Conservation (phyloP, 805 yeast genomes). For the Lachancea dasiensis region DNA sequence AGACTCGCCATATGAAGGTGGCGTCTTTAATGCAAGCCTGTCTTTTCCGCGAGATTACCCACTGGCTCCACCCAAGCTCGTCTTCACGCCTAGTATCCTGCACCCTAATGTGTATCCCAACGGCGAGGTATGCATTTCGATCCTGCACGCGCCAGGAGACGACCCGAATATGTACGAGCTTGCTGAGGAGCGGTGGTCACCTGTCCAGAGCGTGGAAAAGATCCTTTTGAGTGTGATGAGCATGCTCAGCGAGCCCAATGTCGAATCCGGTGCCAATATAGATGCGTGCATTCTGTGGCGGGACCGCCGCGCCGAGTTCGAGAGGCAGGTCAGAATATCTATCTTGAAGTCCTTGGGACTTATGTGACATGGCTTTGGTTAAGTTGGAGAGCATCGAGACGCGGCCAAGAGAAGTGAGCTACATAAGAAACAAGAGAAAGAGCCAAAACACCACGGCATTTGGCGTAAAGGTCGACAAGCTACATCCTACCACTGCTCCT, state of each 20-base stretch:
- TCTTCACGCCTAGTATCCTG: conserved; percentile 70
- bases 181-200: conserved; percentile 97
- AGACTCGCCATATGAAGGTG: conserved; percentile 81
- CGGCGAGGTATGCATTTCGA: conserved; percentile 94
- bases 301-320: conserved; percentile 66
- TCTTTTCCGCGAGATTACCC: conserved; percentile 78
- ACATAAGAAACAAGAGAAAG: no score
- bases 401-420: no score
- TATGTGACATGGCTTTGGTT: conserved; percentile 17
- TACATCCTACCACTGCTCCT: no score
- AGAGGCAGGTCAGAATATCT: conserved; percentile 56
- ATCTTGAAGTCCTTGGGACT: conserved; percentile 70
- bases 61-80: conserved; percentile 70
- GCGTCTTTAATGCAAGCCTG: conserved; percentile 73
- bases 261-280: conserved; percentile 90
- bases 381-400: no score
- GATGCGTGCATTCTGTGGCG: conserved; percentile 84
- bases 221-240: conserved; percentile 87
- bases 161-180: conserved; percentile 94
- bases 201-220: conserved; percentile 96
- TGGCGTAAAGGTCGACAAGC: no score
- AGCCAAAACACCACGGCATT: no score
- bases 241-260: conserved; percentile 95
- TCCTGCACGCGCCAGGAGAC: conserved; percentile 93
- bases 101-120: conserved; percentile 94